Evolutionary conservation across 169 alveolate genomes (phyloP).

Genomic region (Eimeria brunetti): DNA sequence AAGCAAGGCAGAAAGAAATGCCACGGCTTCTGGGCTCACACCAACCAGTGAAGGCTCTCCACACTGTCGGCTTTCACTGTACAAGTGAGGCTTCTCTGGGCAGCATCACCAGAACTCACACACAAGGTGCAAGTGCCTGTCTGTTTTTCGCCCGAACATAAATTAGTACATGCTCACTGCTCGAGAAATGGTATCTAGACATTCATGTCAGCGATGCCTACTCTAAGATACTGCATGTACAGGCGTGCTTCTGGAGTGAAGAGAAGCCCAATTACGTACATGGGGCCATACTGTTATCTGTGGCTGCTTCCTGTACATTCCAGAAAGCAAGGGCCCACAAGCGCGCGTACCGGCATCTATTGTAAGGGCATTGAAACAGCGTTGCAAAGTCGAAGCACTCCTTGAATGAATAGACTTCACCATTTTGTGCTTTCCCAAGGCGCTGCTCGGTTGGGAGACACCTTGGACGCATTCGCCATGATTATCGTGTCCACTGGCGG

Average conservation of each 20-base stretch:
- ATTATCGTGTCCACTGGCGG: background rate
- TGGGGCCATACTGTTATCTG: background rate
- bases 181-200: background rate
- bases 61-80: background rate
- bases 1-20: conserved; percentile 40
- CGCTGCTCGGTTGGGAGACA: background rate
- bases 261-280: background rate
- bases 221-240: background rate
- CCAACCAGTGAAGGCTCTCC: background rate
- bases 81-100: conserved; percentile 1
- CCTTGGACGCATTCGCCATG: background rate
- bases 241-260: background rate
- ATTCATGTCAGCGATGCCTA: background rate
- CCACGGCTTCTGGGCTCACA: background rate
- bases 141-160: too few relatives aligned
- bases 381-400: background rate
- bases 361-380: background rate
- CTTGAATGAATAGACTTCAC: background rate
- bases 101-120: conserved; percentile 16
- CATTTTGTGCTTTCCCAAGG: background rate
- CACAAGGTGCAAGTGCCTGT: background rate
- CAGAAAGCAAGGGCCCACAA: background rate
- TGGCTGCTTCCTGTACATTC: background rate
- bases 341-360: conserved; percentile 11
- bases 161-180: background rate